Base-by-base conservation (phyloP, 192 early-diverging fungal species). In the Backusella tuberculispora region DNA sequence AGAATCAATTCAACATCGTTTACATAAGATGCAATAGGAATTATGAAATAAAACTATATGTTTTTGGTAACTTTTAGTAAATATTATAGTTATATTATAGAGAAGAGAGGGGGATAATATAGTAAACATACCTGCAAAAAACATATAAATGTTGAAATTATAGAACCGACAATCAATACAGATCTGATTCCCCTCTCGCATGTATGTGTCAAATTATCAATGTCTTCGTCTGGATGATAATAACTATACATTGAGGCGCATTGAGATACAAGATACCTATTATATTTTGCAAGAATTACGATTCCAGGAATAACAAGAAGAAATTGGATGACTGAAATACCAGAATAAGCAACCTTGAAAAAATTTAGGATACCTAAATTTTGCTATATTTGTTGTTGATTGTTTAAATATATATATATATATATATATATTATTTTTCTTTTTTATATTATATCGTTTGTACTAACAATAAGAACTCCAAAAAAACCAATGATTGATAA, bases 281-380 rank as follows among this genome's bases (percentile, higher is more conserved):
- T 53, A 53, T 53, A 53, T 53, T 53, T 53, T 53, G 17, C n/a
- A 53, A 53, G 50, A 53, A 53, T 53, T 9, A 24, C 50, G 9
- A 53, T 53, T 19, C n/a, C 50, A 53, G 50, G 50, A 21, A 53
- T 53, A 53, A 53, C 19, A 10, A 53, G 21, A 10, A 53, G n/a
- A 10, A 19, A 53, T 24, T 53, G 50, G 21, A 53, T 19, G 9
- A 53, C 21, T 17, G 50, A 53, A 21, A 53, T 53, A 21, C 19
- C n/a, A 21, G n/a, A 17, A 7, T 53, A 53, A 53, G 50, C 50
- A 19, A 53, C 21, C 19, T 21, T 53, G 50, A 53, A 53, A 9
- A 10, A 19, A 21, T 7, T 53, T 53, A 53, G 17, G 19, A 53
- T 6, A 19, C 17, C 21, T 53, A 24, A 53, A 3, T 10, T 53